Evolutionary conservation across 2,329 filamentous ascomycete genomes (phyloP), one percentile per base, ranked within the genome.

Genomic region (Bisporella sp.): DNA sequence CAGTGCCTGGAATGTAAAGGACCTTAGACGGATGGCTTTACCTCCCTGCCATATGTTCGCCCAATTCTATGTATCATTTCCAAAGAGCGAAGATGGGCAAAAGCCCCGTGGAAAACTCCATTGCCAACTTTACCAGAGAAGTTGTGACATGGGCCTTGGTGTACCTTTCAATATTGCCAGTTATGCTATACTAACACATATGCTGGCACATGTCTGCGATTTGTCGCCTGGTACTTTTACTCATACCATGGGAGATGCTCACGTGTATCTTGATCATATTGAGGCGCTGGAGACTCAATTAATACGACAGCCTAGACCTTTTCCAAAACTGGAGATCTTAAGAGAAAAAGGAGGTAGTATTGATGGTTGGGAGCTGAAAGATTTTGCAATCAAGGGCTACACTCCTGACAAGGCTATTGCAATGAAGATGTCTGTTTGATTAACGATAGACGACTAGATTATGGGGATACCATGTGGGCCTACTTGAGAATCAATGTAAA

Each of bases 341-440:
- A 75, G 82, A 45, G 81, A 85, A 51, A 75, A 76, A 54, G 81
- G 82, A 1, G 84, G 86, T 2, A 86, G 79, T 57, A 89, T 97
- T 61, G 93, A 97, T 66, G 89, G 89, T 1, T 97, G 92, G 90
- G 84, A 81, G 66, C 74, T 82, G 1, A 89, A 93, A 58, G 91
- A 99, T 54, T 92, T 99, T 67, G 82, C 85, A 52, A 79, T 97
- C 5, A 76, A 87, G 63, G 91, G 86, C 1, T 99, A 99, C 67
- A 81, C 91, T 46, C 92, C 93, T 51, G 89, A 96, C 68, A 92
- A 91, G 73, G 79, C 78, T 4, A 95, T 97, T 71, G 79, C 88
- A 41, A 99, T 97, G 93, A 96, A 97, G 74, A 97, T 99, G 93
- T 95, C 89, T 64, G 91, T 97, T 9, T 63, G n/a, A n/a, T n/a